Percentiles rank a stretch among this genome's conserved stretches.
These are phyloP conservation scores for Fusarium proliferatum DNA, from an alignment of 2,329 filamentous ascomycete genomes.

Conservation along the genomic window DNA sequence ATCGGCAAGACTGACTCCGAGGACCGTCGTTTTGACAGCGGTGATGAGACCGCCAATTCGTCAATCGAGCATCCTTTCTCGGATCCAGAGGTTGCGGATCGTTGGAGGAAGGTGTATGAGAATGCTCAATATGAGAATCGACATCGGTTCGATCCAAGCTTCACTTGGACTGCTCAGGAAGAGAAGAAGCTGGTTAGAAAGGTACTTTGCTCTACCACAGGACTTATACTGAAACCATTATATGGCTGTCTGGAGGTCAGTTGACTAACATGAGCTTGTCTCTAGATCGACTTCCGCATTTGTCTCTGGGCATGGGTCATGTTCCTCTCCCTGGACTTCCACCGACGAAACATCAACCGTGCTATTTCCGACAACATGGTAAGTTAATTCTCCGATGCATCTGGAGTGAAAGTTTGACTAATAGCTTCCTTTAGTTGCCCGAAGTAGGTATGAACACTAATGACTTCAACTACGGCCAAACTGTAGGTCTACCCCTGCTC, in stretches of 20 bases:
- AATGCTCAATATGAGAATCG: constrained; percentile 68
- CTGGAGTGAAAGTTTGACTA: accelerated
- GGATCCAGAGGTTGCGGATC: constrained; percentile 62
- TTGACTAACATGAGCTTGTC: constrained; percentile 16
- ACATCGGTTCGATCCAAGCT: constrained; percentile 65
- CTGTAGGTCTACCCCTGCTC: constrained; percentile 38
- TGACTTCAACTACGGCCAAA: constrained; percentile 58
- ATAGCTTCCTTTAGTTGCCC: constrained; percentile 39
- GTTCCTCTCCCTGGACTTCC: constrained; percentile 60
- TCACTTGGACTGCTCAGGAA: constrained; percentile 59
- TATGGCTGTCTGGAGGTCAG: accelerated
- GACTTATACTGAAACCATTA: accelerated
- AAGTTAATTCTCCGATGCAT: not conserved
- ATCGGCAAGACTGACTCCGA: constrained; percentile 23
- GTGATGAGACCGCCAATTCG: constrained; percentile 37
- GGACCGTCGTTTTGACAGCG: constrained; percentile 35
- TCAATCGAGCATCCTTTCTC: constrained; percentile 57
- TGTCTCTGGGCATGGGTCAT: constrained; percentile 58
- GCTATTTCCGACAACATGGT: constrained; percentile 55
- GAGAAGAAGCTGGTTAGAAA: constrained; percentile 60
- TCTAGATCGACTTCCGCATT: constrained; percentile 59
- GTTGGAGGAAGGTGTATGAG: constrained; percentile 66
- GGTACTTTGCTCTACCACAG: constrained; percentile 40
- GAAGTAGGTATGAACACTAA: constrained; percentile 57
- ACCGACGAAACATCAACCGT: constrained; percentile 60